Evolutionary conservation across 1,284 basidiomycete genomes (phyloP), one percentile per base, ranked within the genome.

Genomic region (Thecaphora frezii): DNA sequence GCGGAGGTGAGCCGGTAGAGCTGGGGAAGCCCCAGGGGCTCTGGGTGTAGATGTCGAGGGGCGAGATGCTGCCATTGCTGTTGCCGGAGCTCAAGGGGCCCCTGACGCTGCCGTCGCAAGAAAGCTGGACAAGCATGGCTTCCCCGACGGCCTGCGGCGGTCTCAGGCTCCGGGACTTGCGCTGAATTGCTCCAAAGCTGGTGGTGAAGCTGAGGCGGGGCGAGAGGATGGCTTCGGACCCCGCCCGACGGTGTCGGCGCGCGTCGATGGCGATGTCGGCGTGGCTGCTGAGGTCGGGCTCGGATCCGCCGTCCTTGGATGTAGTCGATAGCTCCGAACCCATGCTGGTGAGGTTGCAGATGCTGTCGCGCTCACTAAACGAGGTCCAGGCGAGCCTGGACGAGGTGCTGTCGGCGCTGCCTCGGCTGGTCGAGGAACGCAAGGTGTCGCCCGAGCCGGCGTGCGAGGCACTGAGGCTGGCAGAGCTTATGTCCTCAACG

Each of bases 141-240:
- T 52, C 52, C 5, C 46, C 47, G 2, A 46, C 30, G 33, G 58
- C 56, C 28, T 53, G 52, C 21, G 61, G 51, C 1, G 49, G 52
- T 2, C 44, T 44, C 37, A 49, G 26, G 37, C 52, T 63, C 39
- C 60, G 45, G 5, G 60, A 54, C 26, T 47, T 48, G 23, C 49
- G 51, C 19, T 22, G 25, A 40, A 52, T 63, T 9, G 60, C 55
- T 4, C 60, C 60, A 22, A 63, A 63, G 46, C 23, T 63, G 44
- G 60, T 63, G 41, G 49, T 40, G 41, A 63, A 63, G 47, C 45
- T 58, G 26, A 63, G 38, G 8, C 52, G 44, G 1, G 60, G 60
- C 30, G 52, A 58, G 3, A 7, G 5, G 1, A 46, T 21, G 14
- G 26, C 49, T 21, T 51, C 50, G 7, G 60, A 54, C 2, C 52